Evolutionary conservation across 2,329 filamentous ascomycete genomes (phyloP), one percentile per base, ranked within the genome.

Genomic region (Beauveria sp.): DNA sequence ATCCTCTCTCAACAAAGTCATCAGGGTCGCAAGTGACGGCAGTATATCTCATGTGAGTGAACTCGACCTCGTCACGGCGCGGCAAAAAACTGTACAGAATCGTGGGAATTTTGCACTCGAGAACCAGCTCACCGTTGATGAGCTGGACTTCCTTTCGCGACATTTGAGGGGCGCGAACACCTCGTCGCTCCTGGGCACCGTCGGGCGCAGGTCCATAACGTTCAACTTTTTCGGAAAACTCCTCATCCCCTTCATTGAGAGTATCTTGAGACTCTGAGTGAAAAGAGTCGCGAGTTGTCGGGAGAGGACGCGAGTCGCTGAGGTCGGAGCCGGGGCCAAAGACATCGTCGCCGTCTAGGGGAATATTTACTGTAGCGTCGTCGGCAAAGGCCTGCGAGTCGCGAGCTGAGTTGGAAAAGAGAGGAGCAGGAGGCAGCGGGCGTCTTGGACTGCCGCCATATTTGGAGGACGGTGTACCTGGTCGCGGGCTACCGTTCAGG

Each of bases 81-180:
- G 96, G 96, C 64, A 99, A 78, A 77, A 99, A 99, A 73, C 92
- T 96, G 83, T 98, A 96, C 46, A 99, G 81, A 67, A 98, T 99
- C 0, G 95, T 99, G 0, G 96, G 95, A 67, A 99, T 99, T 77
- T 99, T 99, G 82, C 95, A 98, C 78, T 99, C 95, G 52, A 99
- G 82, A 63, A 99, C 93, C 59, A 99, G 87, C 76, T 99, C 93
- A 71, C 95, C 95, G 72, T 99, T 98, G 82, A 98, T 96, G 50
- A 99, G 84, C 69, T 91, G 88, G 60, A 99, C 95, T 74, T 98
- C 93, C 72, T 96, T 96, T 75, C 88, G 95, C 12, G 89, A 86
- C 85, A 93, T 93, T 69, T 96, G 91, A 3, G 91, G 91, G 34
- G 89, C 84, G 66, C 93, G 86, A 31, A 93, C 91, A 62, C 95